Base-by-base conservation (phyloP, 129 eudicot genomes). In the Dittrichia graveolens region DNA sequence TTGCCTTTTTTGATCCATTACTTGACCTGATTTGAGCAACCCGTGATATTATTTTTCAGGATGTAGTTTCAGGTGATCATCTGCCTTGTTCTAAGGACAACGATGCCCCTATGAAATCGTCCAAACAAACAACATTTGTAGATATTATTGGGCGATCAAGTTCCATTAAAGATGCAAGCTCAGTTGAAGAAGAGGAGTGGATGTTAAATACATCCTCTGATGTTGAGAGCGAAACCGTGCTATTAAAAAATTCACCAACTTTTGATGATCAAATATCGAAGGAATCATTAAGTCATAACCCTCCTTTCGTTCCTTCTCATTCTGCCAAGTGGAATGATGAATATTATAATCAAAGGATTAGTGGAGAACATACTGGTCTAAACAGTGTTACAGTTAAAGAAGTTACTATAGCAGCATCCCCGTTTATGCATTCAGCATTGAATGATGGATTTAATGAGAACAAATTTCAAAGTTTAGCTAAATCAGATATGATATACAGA, bases 401-500 rank as follows among this genome's bases (percentile, higher is more conserved):
- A 39, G 85, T 84, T 79, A 77, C 74, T 71, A 54, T 82, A 61
- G 80, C 61, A 66, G 80, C 65, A 7, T 7, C 78, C 39, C 49
- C 84, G 53, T 72, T 55, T 71, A 68, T 64, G 74, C 76, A 74
- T 83, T 69, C 83, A 2, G 60, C 61, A 69, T 66, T 45, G 24
- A 79, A 56, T 75, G 91, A 88, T 53, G 82, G 82, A 67, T 71
- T 49, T 67, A 84, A 82, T 79, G 97, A 85, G 77, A 79, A 71
- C 80, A 91, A 75, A 67, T 91, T 88, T 71, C 86, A 86, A 75
- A 85, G 75, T 83, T 84, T 84, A 73, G 89, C 92, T 49, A 88
- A 88, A 77, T 85, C 92, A 41, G 95, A 91, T 84, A 80, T 83
- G 84, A 76, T 88, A 65, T 88, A 88, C 62, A 80, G 95, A 77